These are phyloP conservation scores for Penicillium sp. DNA, from an alignment of 2,329 filamentous ascomycete species.

Conservation along the genomic window DNA sequence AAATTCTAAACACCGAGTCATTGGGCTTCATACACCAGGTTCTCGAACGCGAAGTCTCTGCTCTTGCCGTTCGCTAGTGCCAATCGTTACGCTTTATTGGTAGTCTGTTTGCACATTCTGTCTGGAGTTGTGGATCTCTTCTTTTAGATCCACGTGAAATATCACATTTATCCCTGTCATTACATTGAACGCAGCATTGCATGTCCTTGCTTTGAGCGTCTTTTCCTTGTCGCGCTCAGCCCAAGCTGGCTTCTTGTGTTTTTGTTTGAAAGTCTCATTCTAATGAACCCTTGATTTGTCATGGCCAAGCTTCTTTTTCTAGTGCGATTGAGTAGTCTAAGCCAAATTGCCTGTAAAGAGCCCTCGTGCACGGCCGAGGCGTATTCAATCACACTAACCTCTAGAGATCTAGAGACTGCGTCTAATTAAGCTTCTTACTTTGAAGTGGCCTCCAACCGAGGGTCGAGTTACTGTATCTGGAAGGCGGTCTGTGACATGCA, in stretches of 20 bases:
- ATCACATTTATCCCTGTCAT: conserved; percentile 8
- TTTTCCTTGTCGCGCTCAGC: conserved; percentile 5
- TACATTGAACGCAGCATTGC: conserved; percentile 19
- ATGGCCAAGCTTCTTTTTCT: too few relatives aligned
- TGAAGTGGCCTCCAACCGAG: background rate
- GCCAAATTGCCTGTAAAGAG: too few relatives aligned
- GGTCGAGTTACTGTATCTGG: background rate
- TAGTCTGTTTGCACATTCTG: background rate
- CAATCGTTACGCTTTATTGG: conserved; percentile 9
- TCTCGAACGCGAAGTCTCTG: background rate
- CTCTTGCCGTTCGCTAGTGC: conserved; percentile 10
- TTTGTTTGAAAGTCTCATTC: conserved; percentile 1
- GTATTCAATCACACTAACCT: too few relatives aligned
- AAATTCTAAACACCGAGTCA: conserved; percentile 16
- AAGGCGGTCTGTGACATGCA: conserved; percentile 9
- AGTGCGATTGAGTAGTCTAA: too few relatives aligned
- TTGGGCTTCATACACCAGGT: background rate
- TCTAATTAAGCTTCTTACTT: conserved; percentile 1
- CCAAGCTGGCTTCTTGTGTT: conserved; percentile 6
- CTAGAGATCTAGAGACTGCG: background rate
- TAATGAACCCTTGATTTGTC: conserved; percentile 1
- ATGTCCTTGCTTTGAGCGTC: conserved; percentile 18
- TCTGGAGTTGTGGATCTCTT: background rate
- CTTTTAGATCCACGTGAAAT: conserved; percentile 1
- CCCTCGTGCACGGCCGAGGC: too few relatives aligned